phyloP scores from a whole-genome alignment of 192 early-diverging fungal genomes.

The Gryganskiella cystojenkinii region DNA sequence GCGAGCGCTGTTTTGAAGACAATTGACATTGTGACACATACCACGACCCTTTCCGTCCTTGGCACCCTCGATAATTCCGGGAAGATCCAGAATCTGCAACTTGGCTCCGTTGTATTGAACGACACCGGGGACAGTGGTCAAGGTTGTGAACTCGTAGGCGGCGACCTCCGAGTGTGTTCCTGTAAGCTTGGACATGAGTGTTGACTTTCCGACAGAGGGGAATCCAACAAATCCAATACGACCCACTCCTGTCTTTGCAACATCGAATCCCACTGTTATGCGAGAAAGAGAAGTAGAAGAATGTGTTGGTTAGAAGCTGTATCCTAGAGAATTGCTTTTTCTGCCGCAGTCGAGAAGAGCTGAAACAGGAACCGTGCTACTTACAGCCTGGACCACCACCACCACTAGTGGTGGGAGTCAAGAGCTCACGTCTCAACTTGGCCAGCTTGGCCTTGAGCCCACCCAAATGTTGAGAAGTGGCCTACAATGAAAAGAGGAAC shows the following conservation, averaged over 20 bases:
- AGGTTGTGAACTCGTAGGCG: constrained; percentile 98
- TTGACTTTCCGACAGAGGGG: constrained; percentile 98
- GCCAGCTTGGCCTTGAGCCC: constrained; percentile 96
- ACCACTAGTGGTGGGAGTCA: constrained; percentile 85
- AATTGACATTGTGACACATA: constrained; percentile 30
- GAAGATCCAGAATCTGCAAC: constrained; percentile 98
- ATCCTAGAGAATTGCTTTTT: no score
- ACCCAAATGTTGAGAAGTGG: constrained; percentile 95
- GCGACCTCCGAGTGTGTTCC: constrained; percentile 97
- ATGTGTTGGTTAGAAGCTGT: neutral
- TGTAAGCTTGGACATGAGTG: constrained; percentile 97
- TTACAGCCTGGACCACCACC: constrained; percentile 88
- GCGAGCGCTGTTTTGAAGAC: no score
- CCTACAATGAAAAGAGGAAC: constrained; percentile 38
- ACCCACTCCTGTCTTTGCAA: constrained; percentile 98
- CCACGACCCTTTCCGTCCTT: constrained; percentile 99
- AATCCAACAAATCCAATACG: constrained; percentile 98
- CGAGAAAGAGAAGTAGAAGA: neutral
- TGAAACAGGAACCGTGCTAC: neutral
- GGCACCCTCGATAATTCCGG: constrained; percentile 97
- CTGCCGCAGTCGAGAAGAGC: no score
- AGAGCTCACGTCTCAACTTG: constrained; percentile 93
- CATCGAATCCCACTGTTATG: constrained; percentile 90
- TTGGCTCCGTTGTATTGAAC: constrained; percentile 97
- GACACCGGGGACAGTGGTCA: constrained; percentile 98